Base-by-base conservation (phyloP, 1,284 basidiomycete genomes). In the Agroathelia rolfsii region DNA sequence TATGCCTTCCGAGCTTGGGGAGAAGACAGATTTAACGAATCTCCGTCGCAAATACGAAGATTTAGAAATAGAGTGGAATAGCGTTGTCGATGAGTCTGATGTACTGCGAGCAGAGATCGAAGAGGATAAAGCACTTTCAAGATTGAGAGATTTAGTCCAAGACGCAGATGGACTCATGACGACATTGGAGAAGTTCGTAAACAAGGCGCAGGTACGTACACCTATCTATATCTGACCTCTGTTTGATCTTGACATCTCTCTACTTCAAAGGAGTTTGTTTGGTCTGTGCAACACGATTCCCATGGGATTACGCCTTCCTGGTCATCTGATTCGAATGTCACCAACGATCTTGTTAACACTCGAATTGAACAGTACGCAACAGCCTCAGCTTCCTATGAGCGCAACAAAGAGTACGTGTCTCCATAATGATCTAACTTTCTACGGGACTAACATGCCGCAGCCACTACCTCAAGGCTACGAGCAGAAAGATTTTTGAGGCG, bases 91-190 rank as follows among this genome's bases (percentile, higher is more conserved):
- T 29, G 87, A 93, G 44, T 84, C 80, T 35, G 81, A 86, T 15
- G 72, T 79, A 25, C 58, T 96, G 38, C 67, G 83, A 42, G 85
- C 88, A 49, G 93, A 97, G 54, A 64, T 96, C 39, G 88, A 87
- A 55, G 94, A 96, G 55, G 92, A 96, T 56, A 92, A 89, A 50
- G 95, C 89, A 82, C 67, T 96, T 46, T 82, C 81, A 6, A 83
- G 95, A n/a, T 96, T 96, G 55, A 70, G 87, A 42, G 90, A 86
- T 22, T 89, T 90, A 25, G 83, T 81, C 9, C 79, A 86, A 41
- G 92, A 96, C 55, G 90, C 90, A 20, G 84, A 93, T 50, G 87
- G 85, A 17, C 94, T 97, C 90, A 93, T 97, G 88, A 76, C 79
- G 17, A 89, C 87, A 48, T 58, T 97, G 41, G 87, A 95, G 61